Evolutionary conservation across 1,139 yeast genomes (phyloP), one percentile per base, ranked within the genome.

Genomic region (Suhomyces terraborum): DNA sequence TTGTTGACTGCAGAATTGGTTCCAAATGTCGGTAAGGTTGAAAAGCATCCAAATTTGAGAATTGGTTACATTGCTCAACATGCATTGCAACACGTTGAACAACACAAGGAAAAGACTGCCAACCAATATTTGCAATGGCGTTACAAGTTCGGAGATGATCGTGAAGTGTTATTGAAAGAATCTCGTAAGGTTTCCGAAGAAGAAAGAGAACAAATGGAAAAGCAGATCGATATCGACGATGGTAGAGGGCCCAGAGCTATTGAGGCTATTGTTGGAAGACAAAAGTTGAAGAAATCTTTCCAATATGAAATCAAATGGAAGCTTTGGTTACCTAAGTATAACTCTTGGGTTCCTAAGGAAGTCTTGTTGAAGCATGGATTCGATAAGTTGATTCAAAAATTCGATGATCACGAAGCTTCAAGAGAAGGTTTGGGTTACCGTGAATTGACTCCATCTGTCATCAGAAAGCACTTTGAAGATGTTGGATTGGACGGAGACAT

Each of bases 61-160:
- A 88, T 93, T 58, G 98, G 98, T 49, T 93, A 93, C 69, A 93
- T 93, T 74, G 98, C 98, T 17, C 98, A 93, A 74, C 98, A 93
- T 57, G 98, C 98, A 21, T 78, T 93, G 60, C 96, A 89, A 67
- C 98, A 93, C 61, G 98, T 93, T 47, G 95, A 93, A 64, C 85
- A 85, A 67, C 98, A 93, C 70, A 88, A 91, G 67, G 98, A 93
- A 65, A 89, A 89, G 73, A 93, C 98, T 12, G 96, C 98, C 31
- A 91, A 89, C 61, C 98, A 93, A 69, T 93, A 93, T 65, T 75
- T 93, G 62, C 98, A 93, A 73, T 93, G 98, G 98, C 84, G 98
- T 71, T 93, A 91, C 67, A 82, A 88, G 64, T 88, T 89, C 57
- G 98, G 98, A 64, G 98, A 93, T 63, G 98, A 93, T 67, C 88